A percentile compares a stretch with the other conserved stretches of the same genome.
Conservation (phyloP, 352 stramenopile genomes). For the Globisporangium spinosum region DNA sequence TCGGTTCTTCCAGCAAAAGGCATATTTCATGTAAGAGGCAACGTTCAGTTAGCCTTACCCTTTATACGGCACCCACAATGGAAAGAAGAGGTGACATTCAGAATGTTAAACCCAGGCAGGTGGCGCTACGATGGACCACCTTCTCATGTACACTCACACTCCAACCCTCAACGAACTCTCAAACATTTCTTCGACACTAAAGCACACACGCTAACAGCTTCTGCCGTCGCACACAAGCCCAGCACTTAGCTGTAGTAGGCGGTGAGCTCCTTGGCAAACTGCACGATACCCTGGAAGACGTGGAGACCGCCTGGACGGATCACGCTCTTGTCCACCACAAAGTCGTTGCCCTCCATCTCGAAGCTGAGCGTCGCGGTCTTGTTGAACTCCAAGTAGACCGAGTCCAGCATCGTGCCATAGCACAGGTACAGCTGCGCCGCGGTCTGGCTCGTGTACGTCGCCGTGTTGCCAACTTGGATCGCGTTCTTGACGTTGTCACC, state of each 20-base stretch:
- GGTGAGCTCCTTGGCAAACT: constrained; percentile 23
- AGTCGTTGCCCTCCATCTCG: constrained; percentile 27
- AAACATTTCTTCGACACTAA: background rate
- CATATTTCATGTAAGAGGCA: too few species aligned
- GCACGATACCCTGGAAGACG: constrained; percentile 21
- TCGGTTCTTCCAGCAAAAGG: too few species aligned
- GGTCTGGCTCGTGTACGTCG: constrained; percentile 22
- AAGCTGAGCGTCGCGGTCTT: constrained; percentile 23
- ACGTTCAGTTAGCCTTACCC: too few species aligned
- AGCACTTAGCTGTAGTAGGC: constrained; percentile 20
- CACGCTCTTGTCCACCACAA: constrained; percentile 20
- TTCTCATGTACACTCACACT: background rate
- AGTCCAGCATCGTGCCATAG: constrained; percentile 27
- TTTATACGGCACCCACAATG: background rate
- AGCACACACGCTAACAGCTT: background rate
- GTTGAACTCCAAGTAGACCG: constrained; percentile 21
- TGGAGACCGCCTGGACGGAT: constrained; percentile 22
- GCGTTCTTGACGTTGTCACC: constrained; percentile 18
- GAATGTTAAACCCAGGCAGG: background rate
- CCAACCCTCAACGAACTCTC: background rate
- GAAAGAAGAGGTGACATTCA: background rate
- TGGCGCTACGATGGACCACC: background rate
- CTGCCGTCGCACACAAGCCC: background rate
- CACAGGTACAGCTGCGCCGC: constrained; percentile 24
- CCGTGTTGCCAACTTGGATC: constrained; percentile 15